Conservation (phyloP, 345 rosid genomes). For the Euphorbia pulcherrima region DNA sequence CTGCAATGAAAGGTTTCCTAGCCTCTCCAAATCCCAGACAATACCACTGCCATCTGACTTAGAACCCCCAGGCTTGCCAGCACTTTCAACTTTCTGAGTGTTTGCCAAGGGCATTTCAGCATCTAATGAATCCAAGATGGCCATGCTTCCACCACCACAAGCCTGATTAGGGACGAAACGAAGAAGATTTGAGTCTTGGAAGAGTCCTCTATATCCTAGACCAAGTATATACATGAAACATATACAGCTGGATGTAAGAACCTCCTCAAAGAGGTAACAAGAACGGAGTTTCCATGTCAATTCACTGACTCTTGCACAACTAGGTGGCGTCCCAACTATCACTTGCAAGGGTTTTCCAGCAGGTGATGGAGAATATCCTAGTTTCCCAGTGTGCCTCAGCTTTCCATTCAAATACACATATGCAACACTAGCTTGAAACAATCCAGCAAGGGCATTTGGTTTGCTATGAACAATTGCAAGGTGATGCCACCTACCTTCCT, state of each 20-base stretch:
- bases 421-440: constrained; percentile 98
- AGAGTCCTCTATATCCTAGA: constrained; percentile 94
- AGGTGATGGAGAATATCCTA: constrained; percentile 98
- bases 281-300: constrained; percentile 92
- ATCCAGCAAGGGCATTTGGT: constrained; percentile 99
- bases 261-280: constrained; percentile 98
- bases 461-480: constrained; percentile 99
- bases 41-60: constrained; percentile 97
- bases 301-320: constrained; percentile 73
- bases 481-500: constrained; percentile 99
- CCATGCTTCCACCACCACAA: constrained; percentile 99
- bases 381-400: constrained; percentile 90
- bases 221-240: constrained; percentile 98
- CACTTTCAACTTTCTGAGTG: constrained; percentile 61
- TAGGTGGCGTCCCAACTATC: constrained; percentile 80
- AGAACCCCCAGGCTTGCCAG: constrained; percentile 66
- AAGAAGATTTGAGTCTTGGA: constrained; percentile 88
- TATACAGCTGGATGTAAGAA: constrained; percentile 89
- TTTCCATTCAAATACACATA: constrained; percentile 94
- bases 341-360: constrained; percentile 92
- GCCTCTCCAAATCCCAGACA: constrained; percentile 96
- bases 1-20: constrained; percentile 79
- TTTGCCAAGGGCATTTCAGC: constrained; percentile 62
- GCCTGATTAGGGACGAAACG: constrained; percentile 98
- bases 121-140: constrained; percentile 88